Evolutionary conservation across 805 yeast species (phyloP), one percentile per base, ranked within the genome.

Genomic region (Teunomyces aglyptinius): DNA sequence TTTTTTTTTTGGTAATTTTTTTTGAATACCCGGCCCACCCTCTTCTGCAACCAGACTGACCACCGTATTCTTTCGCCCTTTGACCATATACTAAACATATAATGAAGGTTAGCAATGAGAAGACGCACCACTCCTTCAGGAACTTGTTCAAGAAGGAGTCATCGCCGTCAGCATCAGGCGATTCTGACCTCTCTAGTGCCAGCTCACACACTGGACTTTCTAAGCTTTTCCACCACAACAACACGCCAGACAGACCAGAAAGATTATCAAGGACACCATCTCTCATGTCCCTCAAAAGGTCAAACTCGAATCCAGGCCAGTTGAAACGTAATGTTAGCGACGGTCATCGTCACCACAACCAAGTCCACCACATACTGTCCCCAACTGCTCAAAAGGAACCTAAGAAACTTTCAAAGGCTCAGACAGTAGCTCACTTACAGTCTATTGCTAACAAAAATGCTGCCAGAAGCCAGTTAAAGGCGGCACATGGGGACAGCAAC

Each of bases 381-480:
- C 26, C 47, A 32, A 49, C 41, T 38, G 10, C 33, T 13, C 33
- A 31, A 31, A 46, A 46, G 43, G 49, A 51, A 47, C 50, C 43
- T 35, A 52, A 39, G 47, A 54, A 34, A 42, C 49, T 43, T 46
- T 49, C 47, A 47, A 50, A 32, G 41, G 73, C 71, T 2, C 73
- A 71, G 47, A 70, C 76, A 1, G 41, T 66, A 49, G 65, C 67
- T 19, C 73, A 69, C 55, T 49, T 68, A n/a, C 68, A 68, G 41
- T 62, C 59, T 18, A 36, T 67, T 39, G 66, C 65, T 50, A 52
- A 62, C 16, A 63, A 59, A 43, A 65, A 64, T 49, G 63, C 65
- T 6, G 47, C 56, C 10, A 49, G 55, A 28, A 53, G 41, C 44
- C 55, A 50, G 43, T 34, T 48, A 22, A 36, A 59, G 45, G 50